These are phyloP conservation scores for Lablab purpureus DNA, from an alignment of 306 rosid genomes.

Conservation along the genomic window DNA sequence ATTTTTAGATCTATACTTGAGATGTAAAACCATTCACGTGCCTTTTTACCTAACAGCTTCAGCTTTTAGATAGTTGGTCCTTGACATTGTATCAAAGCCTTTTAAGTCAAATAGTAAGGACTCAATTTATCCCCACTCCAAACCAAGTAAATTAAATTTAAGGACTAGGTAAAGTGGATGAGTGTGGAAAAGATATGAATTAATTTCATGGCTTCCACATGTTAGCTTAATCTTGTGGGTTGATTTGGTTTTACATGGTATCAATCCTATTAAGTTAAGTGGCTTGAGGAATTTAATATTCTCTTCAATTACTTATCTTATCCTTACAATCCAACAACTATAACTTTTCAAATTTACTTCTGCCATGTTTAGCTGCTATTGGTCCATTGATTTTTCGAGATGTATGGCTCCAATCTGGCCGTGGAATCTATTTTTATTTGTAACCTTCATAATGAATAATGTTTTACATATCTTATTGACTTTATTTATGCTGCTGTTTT, in stretches of 20 bases:
- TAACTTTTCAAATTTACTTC: not conserved
- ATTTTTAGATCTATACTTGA: not conserved
- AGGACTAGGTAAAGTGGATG: not conserved
- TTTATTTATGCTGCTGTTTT: conserved; percentile 18
- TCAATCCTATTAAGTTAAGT: not conserved
- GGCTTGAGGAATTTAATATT: conserved; percentile 1
- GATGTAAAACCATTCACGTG: conserved; percentile 28
- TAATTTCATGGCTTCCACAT: conserved; percentile 3
- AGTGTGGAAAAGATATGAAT: not conserved
- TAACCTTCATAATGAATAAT: not conserved
- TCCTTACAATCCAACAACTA: not conserved
- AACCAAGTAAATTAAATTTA: conserved; percentile 5
- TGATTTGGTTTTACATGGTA: not conserved
- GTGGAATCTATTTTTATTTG: conserved; percentile 26
- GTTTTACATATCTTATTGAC: conserved; percentile 13
- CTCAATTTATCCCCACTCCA: conserved; percentile 12
- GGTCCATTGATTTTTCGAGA: not conserved
- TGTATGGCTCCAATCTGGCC: conserved; percentile 9
- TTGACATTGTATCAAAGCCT: not conserved
- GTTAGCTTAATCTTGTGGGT: not conserved
- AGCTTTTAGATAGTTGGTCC: not conserved
- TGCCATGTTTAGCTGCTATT: conserved; percentile 5
- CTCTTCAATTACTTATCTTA: not conserved
- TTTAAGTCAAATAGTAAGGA: conserved; percentile 13
- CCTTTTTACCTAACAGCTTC: not conserved